Base-by-base conservation (phyloP, 2,329 filamentous ascomycete species). In the Curvularia spicifera region DNA sequence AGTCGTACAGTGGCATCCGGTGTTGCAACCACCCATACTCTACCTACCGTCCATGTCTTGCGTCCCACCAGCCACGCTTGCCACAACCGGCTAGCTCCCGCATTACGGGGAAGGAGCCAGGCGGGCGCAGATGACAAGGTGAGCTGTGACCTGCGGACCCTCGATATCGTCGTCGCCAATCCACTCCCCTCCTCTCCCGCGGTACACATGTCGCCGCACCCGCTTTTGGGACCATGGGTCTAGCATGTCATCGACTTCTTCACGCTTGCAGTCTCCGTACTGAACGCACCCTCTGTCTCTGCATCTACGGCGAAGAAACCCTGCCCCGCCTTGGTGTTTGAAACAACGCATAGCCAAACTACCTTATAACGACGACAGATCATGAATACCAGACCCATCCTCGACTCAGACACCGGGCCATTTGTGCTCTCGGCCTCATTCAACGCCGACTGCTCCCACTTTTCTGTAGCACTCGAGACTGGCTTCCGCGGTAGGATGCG, bases 331-430 rank as follows among this genome's bases (percentile, higher is more conserved):
- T 44, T 5, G 22, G 22, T 26, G 35, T 29, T 39, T 29, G 26
- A 37, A 44, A 37, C 39, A 51, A 43, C 28, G n/a, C 29, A 51
- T 44, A 51, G 39, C 12, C 39, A 10, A 33, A 7, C 22, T 39
- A 44, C 29, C n/a, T 39, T 24, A 10, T 44, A 43, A 26, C 62
- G 12, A 37, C 31, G 28, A 46, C 26, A 9, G 45, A 67, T 46
- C 52, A 99, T 98, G 95, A 95, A 98, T 76, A 96, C 93, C 43
- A 86, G 94, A 58, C 90, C 90, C 51, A 87, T 91, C 56, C 91
- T 98, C 72, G 92, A 96, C 80, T 87, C 87, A 50, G 87, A 91
- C 18, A 84, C 84, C 43, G 87, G 88, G 53, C 89, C 90, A 4
- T 85, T 88, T 60, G 93, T 93, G 10, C 84, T 97, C 37, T 96